These are phyloP conservation scores for Austroboletus eburneus DNA, from an alignment of 768 basidiomycete species.

Conservation along the genomic window DNA sequence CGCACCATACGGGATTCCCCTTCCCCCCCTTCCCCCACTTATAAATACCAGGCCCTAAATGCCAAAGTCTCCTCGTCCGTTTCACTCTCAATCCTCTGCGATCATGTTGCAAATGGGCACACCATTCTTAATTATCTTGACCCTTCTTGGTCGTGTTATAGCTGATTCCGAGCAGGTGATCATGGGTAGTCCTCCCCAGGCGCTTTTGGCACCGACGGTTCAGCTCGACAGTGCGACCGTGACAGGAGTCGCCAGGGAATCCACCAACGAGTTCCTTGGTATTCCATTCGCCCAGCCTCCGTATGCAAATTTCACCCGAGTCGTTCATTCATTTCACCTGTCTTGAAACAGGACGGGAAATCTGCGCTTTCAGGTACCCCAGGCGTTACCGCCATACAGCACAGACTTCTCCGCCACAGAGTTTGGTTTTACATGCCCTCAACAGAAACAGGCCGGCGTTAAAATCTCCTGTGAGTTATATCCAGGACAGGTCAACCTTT, in stretches of 20 bases:
- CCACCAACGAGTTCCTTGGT: background rate
- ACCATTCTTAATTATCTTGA: background rate
- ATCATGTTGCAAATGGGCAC: background rate
- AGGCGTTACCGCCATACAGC: slow-evolving; percentile 3
- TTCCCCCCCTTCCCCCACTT: no score
- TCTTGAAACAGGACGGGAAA: slow-evolving; percentile 26
- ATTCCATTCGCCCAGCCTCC: background rate
- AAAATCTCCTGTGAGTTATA: no score
- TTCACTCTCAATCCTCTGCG: no score
- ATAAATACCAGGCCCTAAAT: no score
- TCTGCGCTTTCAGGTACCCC: slow-evolving; percentile 30
- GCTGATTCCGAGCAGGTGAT: background rate
- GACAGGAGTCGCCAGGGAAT: background rate
- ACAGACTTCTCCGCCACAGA: slow-evolving; percentile 2
- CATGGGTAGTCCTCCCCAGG: background rate
- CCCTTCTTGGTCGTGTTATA: background rate
- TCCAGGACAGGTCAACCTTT: no score
- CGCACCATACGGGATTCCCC: no score
- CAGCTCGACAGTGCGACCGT: background rate
- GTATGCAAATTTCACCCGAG: background rate
- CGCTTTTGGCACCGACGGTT: background rate
- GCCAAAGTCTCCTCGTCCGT: no score
- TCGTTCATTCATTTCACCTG: background rate
- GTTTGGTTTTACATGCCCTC: slow-evolving; percentile 8
- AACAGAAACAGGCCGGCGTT: no score